phyloP scores from a whole-genome alignment of 2,329 filamentous ascomycete genomes.

The Sclerotinia spermophila region DNA sequence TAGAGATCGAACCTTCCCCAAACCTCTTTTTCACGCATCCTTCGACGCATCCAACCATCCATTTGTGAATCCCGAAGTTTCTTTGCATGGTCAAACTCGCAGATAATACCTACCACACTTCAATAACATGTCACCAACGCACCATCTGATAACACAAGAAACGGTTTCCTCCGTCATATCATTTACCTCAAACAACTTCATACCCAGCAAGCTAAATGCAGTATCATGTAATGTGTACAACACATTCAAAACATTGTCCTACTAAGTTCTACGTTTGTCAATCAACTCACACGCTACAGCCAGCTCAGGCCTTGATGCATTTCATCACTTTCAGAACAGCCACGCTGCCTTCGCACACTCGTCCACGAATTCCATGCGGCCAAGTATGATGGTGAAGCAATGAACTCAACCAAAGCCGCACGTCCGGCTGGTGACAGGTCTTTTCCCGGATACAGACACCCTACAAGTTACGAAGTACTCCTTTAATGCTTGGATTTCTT shows the following conservation, averaged over 20 bases:
- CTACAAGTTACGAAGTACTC: not conserved
- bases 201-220: constrained; percentile 14
- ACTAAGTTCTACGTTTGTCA: constrained; percentile 24
- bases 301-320: constrained; percentile 19
- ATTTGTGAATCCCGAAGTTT: constrained; percentile 6
- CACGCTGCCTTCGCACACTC: constrained; percentile 21
- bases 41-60: not conserved
- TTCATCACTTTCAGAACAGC: constrained; percentile 17
- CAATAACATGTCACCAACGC: constrained; percentile 17
- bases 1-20: not conserved
- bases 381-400: constrained; percentile 13
- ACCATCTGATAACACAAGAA: constrained; percentile 18
- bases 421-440: constrained; percentile 13
- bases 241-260: constrained; percentile 29
- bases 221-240: constrained; percentile 21
- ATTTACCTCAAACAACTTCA: constrained; percentile 19
- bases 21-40: not conserved
- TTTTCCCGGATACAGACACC: constrained; percentile 11
- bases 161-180: constrained; percentile 12
- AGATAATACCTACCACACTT: constrained; percentile 1
- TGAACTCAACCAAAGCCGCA: constrained; percentile 19
- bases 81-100: constrained; percentile 8
- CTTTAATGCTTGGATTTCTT: constrained; percentile 10
- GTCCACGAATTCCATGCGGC: constrained; percentile 21
- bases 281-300: constrained; percentile 12